phyloP scores from a whole-genome alignment of 2,329 filamentous ascomycete species.

The Fonsecaea erecta region DNA sequence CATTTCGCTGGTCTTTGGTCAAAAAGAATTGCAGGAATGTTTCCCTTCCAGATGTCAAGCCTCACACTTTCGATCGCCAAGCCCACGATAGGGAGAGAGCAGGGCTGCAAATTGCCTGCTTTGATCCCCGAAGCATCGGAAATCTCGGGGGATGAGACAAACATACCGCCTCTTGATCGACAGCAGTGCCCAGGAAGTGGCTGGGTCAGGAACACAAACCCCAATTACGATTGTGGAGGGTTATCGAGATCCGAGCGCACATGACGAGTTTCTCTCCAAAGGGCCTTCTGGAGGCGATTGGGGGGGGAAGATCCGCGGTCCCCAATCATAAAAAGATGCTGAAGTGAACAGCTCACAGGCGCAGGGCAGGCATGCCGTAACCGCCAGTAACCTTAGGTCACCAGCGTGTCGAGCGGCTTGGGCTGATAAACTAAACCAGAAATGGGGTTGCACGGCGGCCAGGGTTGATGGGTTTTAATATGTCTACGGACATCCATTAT shows the following conservation, averaged over 20 bases:
- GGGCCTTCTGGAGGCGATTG: background rate
- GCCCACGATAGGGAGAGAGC: background rate
- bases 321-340: background rate
- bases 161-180: background rate
- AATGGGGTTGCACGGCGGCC: background rate
- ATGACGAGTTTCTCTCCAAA: background rate
- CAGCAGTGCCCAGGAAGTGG: background rate
- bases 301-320: background rate
- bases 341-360: slow-evolving; percentile 1
- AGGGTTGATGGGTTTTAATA: background rate
- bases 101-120: background rate
- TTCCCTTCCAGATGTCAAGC: background rate
- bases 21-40: background rate
- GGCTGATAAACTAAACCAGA: slow-evolving; percentile 3
- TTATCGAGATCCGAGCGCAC: background rate
- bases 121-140: background rate
- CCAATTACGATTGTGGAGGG: background rate
- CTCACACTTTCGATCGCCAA: background rate
- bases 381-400: background rate
- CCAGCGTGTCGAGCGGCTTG: background rate
- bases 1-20: background rate
- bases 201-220: background rate
- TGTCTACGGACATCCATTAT: background rate
- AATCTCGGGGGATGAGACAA: background rate
- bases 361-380: background rate